Base-by-base conservation (phyloP, 2,329 filamentous ascomycete genomes). In the Xylaria sp. region DNA sequence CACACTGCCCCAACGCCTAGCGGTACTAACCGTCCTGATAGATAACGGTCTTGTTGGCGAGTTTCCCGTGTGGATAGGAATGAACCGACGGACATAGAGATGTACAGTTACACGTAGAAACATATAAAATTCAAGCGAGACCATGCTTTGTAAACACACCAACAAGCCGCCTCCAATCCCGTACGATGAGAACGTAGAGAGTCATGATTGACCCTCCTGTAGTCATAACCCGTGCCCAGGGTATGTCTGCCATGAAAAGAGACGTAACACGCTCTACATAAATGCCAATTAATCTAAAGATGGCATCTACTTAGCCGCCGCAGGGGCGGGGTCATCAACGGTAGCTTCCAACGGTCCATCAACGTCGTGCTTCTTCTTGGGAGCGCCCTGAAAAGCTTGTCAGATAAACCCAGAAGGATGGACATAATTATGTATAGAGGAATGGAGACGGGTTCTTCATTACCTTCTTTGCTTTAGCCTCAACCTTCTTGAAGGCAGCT, bases 401-500 rank as follows among this genome's bases (percentile, higher is more conserved):
- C 54, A 70, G 52, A 55, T 31, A 52, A 46, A 36, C 33, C 28
- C 3, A 13, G 5, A 15, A 62, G 39, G 63, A 36, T 64, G 56
- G 48, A 52, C 28, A 28, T 25, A 25, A 48, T 3, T 1, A 18
- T 10, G 13, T 31, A 49, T 20, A 20, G 23, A 55, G 28, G n/a
- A 5, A 48, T 54, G 20, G 18, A 46, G 25, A 36, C 18, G 23
- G 41, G 41, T 20, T n/a, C 43, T 68, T 66, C 60, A 33, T 18
- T 61, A 73, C 72, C 72, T 78, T 78, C 70, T 79, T 77, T 55
- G 71, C 72, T 67, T 78, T 78, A 41, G 74, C 67, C 23, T 78
- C 73, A 33, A 67, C 74, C 66, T 78, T 79, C 72, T 75, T 76
- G 18, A 70, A 75, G n/a, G 73, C 73, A 43, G 75, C 73, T 57